Conservation (phyloP, 345 rosid species). For the Gossypium bickii region DNA sequence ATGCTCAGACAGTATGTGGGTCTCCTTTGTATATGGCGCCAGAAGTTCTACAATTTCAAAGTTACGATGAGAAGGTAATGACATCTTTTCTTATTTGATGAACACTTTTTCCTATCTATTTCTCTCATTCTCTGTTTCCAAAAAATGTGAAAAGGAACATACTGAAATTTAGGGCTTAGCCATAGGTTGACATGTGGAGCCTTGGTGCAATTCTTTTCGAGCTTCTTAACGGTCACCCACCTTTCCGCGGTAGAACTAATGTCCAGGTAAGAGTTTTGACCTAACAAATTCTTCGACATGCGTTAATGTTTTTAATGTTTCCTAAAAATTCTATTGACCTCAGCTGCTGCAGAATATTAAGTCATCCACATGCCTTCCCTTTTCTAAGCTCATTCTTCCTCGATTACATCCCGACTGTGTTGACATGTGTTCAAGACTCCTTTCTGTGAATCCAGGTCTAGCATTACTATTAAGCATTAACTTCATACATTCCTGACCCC, state of each 20-base stretch:
- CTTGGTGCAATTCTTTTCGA: conserved; percentile 66
- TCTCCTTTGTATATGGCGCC: conserved; percentile 79
- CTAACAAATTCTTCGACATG: not conserved
- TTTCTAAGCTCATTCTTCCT: conserved; percentile 43
- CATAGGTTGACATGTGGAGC: conserved; percentile 76
- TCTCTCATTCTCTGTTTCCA: not conserved
- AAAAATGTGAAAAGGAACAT: not conserved
- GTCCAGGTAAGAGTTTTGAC: conserved; percentile 48
- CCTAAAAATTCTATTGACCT: not conserved
- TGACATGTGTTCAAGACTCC: conserved; percentile 60
- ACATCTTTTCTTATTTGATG: not conserved
- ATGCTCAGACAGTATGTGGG: conserved; percentile 56
- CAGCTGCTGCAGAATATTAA: conserved; percentile 47
- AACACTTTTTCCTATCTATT: conserved; percentile 4
- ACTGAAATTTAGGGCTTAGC: conserved; percentile 7
- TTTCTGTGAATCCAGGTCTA: conserved; percentile 55
- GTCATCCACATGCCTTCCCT: conserved; percentile 46
- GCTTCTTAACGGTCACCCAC: conserved; percentile 65
- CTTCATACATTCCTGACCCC: not conserved
- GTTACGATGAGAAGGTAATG: conserved; percentile 58
- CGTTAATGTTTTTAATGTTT: not conserved
- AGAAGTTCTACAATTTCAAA: conserved; percentile 66
- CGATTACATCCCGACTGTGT: conserved; percentile 51
- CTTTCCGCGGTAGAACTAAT: conserved; percentile 50
- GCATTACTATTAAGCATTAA: not conserved